Conservation (phyloP, 208 protist species). For the Leishmania guyanensis region DNA sequence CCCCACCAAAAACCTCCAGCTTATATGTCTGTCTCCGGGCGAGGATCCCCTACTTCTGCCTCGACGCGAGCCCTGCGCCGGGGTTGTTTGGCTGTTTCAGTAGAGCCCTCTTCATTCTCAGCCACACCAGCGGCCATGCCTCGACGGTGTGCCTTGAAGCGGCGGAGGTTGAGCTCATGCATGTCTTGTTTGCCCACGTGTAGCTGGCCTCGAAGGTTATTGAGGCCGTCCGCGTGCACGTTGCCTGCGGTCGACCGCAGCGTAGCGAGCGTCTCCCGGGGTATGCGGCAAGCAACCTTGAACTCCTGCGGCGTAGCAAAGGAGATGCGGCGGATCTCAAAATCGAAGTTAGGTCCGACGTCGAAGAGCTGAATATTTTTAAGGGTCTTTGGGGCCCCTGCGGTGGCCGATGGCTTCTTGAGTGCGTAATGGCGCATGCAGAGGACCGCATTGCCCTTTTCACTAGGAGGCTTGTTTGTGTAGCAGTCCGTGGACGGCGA, state of each 20-base stretch:
- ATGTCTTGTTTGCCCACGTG: constrained; percentile 86
- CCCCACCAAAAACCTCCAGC: not conserved
- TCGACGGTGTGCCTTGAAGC: constrained; percentile 81
- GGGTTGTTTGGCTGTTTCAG: constrained; percentile 2
- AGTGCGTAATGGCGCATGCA: constrained; percentile 88
- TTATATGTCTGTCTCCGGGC: constrained; percentile 31
- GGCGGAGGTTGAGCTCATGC: constrained; percentile 70
- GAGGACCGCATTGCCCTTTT: constrained; percentile 64
- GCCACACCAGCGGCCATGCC: constrained; percentile 3
- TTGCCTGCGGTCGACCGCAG: constrained; percentile 70
- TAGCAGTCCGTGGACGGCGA: constrained; percentile 76
- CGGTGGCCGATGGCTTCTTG: constrained; percentile 59
- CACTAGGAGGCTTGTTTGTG: constrained; percentile 48
- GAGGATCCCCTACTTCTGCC: constrained; percentile 7
- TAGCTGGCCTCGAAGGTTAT: constrained; percentile 83
- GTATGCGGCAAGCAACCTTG: constrained; percentile 69
- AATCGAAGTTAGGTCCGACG: constrained; percentile 87
- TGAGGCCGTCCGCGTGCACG: constrained; percentile 67
- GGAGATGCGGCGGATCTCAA: constrained; percentile 69
- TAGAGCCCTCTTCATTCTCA: constrained; percentile 13
- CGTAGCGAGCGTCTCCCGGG: constrained; percentile 58
- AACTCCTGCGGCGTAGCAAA: constrained; percentile 84
- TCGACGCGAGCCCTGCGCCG: constrained; percentile 18
- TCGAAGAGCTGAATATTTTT: constrained; percentile 73
- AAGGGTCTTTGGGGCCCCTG: constrained; percentile 43